Evolutionary conservation across 2,329 filamentous ascomycete genomes (phyloP), one percentile per base, ranked within the genome.

Genomic region (Elsinoe perseae): DNA sequence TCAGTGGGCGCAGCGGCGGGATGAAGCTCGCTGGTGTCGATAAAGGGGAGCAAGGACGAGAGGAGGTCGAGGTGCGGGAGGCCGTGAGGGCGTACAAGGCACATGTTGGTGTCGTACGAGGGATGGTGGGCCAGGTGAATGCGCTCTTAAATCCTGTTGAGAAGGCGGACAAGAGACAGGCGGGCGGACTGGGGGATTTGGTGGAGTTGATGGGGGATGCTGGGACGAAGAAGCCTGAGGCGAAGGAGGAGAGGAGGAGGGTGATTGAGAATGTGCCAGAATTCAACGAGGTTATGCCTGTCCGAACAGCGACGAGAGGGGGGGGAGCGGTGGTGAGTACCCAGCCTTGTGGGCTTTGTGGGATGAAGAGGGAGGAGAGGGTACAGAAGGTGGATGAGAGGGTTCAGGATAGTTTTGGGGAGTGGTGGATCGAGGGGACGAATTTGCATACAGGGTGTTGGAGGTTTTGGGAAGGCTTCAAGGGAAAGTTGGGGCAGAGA

Each of bases 1-100:
- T 83, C 14, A 80, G 84, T 2, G 81, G 83, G 54, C 89, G 87
- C 64, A 70, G 73, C 52, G 84, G 78, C n/a, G 82, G 92, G 2
- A 96, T 97, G 92, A 97, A 96, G 71, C 80, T 97, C 18, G 82
- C 86, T 0, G 86, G 89, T 10, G 76, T 97, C 38, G 91, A 95
- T 71, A 92, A 87, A 71, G 80, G 83, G 2, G 90, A 96, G 69
- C 77, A 81, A n/a, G 77, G 81, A 21, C 86, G 89, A 57, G 92
- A 96, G 72, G 87, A 95, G 61, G 81, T 90, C 62, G 90, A 95
- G 71, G 86, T 84, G 0, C 81, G 85, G 6, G 91, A 95, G 66
- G 83, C 90, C 2, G 77, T 89, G 1, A 77, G 80, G 12, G 77
- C 80, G 12, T 96, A 90, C 90, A 84, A 82, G 65, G 80, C 83